Percentiles rank a stretch among this genome's conserved stretches.
Evolutionary conservation across 2,329 filamentous ascomycete genomes (phyloP).

Genomic region (Moelleriella libera): DNA sequence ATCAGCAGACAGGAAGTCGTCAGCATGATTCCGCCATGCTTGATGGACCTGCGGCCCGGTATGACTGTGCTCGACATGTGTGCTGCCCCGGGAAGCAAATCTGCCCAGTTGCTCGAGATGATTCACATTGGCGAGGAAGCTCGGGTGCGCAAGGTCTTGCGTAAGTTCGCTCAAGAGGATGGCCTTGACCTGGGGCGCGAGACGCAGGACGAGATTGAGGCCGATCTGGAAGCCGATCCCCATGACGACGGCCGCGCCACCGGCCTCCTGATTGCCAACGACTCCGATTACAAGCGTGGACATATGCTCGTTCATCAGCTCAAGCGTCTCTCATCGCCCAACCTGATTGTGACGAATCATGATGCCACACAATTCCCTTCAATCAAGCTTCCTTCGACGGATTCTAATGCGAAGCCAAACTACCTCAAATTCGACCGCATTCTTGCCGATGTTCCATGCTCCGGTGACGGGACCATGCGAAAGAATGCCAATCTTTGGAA

Average conservation of each 20-base stretch:
- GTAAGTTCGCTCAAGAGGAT: constrained; percentile 46
- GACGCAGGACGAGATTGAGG: constrained; percentile 30
- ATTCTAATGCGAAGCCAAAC: constrained; percentile 39
- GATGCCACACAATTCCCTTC: constrained; percentile 93
- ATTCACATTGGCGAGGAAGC: constrained; percentile 87
- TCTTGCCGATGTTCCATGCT: constrained; percentile 91
- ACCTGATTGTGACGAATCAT: constrained; percentile 94
- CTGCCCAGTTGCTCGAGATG: constrained; percentile 88
- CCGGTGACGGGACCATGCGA: constrained; percentile 81
- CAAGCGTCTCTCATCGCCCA: constrained; percentile 91
- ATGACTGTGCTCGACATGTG: constrained; percentile 94
- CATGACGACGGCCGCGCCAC: constrained; percentile 77
- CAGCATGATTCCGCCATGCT: constrained; percentile 93
- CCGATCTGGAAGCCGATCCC: constrained; percentile 41
- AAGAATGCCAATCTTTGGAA: constrained; percentile 95
- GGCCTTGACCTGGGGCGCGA: constrained; percentile 36
- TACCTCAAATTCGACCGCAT: constrained; percentile 97
- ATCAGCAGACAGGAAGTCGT: constrained; percentile 96
- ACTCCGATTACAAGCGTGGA: constrained; percentile 89
- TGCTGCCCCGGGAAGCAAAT: constrained; percentile 93
- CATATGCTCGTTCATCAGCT: constrained; percentile 98
- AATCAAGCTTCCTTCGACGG: constrained; percentile 58
- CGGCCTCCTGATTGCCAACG: constrained; percentile 86
- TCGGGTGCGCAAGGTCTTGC: constrained; percentile 58
- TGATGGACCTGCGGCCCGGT: constrained; percentile 81